phyloP scores from a whole-genome alignment of 1,284 basidiomycete species.

The Mycena citricolor region DNA sequence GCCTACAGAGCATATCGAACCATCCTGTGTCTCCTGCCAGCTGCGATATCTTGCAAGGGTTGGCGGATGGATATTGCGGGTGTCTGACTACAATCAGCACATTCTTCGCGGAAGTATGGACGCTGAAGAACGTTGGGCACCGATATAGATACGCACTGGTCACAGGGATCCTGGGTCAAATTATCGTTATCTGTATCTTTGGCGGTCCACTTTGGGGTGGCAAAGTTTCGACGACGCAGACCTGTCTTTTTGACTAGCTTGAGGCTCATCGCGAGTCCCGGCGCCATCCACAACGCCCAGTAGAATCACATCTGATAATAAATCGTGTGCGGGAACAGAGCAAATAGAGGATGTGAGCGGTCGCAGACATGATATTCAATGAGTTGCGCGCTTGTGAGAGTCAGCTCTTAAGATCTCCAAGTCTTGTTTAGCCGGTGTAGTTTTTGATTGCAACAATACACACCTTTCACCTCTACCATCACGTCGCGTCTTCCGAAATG shows the following conservation, averaged over 20 bases:
- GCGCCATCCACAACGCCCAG: too few species aligned
- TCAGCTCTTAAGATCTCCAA: too few species aligned
- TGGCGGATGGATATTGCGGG: conserved; percentile 93
- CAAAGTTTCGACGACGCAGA: conserved; percentile 12
- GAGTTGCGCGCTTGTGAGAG: too few species aligned
- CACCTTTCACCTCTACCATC: conserved; percentile 21
- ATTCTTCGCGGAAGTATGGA: conserved; percentile 80
- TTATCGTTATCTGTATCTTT: conserved; percentile 73
- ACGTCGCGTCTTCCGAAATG: conserved; percentile 38
- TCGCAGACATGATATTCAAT: too few species aligned
- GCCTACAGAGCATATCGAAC: conserved; percentile 58
- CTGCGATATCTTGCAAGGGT: conserved; percentile 76
- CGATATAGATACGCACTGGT: conserved; percentile 68
- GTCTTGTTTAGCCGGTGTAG: too few species aligned
- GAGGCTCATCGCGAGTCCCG: too few species aligned
- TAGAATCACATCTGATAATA: too few species aligned
- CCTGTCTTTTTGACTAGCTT: conserved; percentile 15
- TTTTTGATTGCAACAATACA: too few species aligned
- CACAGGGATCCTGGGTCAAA: conserved; percentile 73
- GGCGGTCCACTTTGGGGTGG: conserved; percentile 39
- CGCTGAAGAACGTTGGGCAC: conserved; percentile 50
- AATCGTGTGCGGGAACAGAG: too few species aligned
- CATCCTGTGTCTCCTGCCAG: conserved; percentile 46
- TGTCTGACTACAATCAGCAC: conserved; percentile 95
- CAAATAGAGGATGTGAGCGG: too few species aligned